Evolutionary conservation across 2,329 filamentous ascomycete species (phyloP), one percentile per base, ranked within the genome.

Genomic region (Chaetomiaceae sp.): DNA sequence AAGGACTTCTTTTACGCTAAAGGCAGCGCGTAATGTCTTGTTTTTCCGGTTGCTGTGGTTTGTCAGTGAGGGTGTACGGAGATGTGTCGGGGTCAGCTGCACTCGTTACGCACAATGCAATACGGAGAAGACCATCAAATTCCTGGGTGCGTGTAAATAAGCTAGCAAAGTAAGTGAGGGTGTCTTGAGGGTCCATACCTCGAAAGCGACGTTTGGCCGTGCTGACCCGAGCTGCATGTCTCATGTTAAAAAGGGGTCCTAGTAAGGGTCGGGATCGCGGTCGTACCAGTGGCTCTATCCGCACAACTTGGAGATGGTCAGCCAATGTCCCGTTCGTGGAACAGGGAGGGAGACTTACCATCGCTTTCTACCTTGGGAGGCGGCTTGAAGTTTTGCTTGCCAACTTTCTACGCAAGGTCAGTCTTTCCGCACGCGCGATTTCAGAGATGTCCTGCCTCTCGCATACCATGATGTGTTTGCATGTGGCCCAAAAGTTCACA

Each of bases 361-460:
- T 90, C 91, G 7, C 83, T 89, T 70, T 99, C 93, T 51, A 99
- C 93, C 63, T 89, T 82, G 8, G 93, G 93, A 1, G 93, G 92
- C 0, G 93, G 93, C 55, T 89, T 89, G 78, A 97, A 99, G 73
- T 97, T 97, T 70, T 95, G 93, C 70, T 86, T 87, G 58, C 91
- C 90, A 40, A 97, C 92, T 72, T 96, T 96, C 85, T 59, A 42
- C 2, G 14, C 14, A 5, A 6, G 1, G 27, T 57, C 35, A 51
- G 50, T 8, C 19, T 9, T n/a, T 4, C 4, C 2, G 4, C 16
- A n/a, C n/a, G n/a, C n/a, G n/a, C n/a, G n/a, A n/a, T n/a, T n/a
- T n/a, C n/a, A n/a, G 12, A 20, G 1, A 6, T 5, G 8, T 3
- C 4, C 17, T 4, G 17, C 4, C 12, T n/a, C 12, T 25, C 5